Base-by-base conservation (phyloP, 768 basidiomycete species). In the Amanita inopinata region DNA sequence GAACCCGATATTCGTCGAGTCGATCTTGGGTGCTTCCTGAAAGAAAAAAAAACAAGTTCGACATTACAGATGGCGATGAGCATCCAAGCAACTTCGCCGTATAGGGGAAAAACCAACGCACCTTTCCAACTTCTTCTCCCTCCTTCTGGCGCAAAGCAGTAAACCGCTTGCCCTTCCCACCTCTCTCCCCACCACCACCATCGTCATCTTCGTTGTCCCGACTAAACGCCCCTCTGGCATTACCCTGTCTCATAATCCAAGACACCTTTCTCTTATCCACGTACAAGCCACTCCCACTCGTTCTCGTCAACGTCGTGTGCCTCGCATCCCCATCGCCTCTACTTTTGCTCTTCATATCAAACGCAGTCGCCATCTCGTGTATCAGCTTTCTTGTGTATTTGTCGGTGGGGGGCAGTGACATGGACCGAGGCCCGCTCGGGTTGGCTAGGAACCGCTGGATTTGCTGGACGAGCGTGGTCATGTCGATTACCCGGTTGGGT, bases 91-190 rank as follows among this genome's bases (percentile, higher is more conserved):
- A n/a, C n/a, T n/a, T n/a, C n/a, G n/a, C n/a, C n/a, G n/a, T n/a
- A n/a, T n/a, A n/a, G n/a, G n/a, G n/a, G n/a, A n/a, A n/a, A n/a
- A n/a, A n/a, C n/a, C n/a, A 33, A 55, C 73, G 18, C 38, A 76
- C 79, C 68, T 82, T 82, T 11, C 92, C 92, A 34, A 96, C 89
- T 49, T 81, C 80, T 38, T 93, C 90, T 19, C 92, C 92, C 24
- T 96, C 92, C 35, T 44, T 44, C 35, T 63, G 68, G 41, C 84
- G 83, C 45, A 64, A 65, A 14, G 76, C 23, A 11, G 20, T 72
- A 45, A 68, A 53, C 30, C 34, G 45, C 35, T 37, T 49, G 15
- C 30, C 47, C 12, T 46, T 50, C 27, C 46, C 51, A 46, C 41
- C 46, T 28, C 15, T 51, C 51, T 47, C 57, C 30, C 50, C 57